phyloP scores from a whole-genome alignment of 148 eudicot species.

The Arbutus unedo region DNA sequence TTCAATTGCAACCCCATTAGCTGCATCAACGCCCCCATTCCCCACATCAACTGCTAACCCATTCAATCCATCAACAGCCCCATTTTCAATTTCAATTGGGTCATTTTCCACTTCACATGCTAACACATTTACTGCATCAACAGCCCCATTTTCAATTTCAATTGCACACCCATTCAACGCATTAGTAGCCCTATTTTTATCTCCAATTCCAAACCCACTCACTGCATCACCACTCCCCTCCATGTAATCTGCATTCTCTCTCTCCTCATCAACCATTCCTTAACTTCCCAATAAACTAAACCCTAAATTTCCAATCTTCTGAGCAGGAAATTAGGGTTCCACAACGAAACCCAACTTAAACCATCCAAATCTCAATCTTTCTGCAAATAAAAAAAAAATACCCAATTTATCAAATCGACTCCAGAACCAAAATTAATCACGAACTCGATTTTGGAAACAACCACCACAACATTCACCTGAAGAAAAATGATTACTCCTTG shows the following conservation, averaged over 20 bases:
- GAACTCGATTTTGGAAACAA: background rate
- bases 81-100: background rate
- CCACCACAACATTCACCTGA: background rate
- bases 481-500: background rate
- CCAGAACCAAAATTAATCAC: background rate
- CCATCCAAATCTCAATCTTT: constrained; percentile 8
- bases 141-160: too few relatives aligned
- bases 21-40: too few relatives aligned
- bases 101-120: too few relatives aligned
- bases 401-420: constrained; percentile 16
- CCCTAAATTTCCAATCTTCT: background rate
- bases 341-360: background rate
- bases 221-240: constrained; percentile 4
- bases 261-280: constrained; percentile 24
- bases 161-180: background rate
- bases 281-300: constrained; percentile 6
- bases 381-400: constrained; percentile 4
- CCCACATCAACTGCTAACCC: background rate
- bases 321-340: constrained; percentile 10
- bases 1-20: too few relatives aligned
- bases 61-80: background rate
- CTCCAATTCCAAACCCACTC: background rate
- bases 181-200: background rate
- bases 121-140: too few relatives aligned
- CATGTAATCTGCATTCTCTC: background rate